Percentiles rank a stretch among this genome's conserved stretches.
These are phyloP conservation scores for Komagataella phaffii DNA, from an alignment of 805 yeast species.

Conservation along the genomic window DNA sequence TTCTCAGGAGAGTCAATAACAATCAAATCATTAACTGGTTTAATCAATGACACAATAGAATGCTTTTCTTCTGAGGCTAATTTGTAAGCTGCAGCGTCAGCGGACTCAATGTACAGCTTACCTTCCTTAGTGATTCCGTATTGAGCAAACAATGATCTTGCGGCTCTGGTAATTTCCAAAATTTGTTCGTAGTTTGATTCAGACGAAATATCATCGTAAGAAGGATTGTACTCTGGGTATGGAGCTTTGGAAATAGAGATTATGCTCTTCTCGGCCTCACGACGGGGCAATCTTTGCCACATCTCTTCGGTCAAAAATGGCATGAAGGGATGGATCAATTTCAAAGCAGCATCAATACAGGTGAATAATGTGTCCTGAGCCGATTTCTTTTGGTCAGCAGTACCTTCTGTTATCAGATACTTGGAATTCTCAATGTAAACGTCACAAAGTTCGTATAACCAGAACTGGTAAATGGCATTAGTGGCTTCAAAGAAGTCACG, in stretches of 20 bases:
- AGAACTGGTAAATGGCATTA: conserved; percentile 77
- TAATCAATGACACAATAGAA: conserved; percentile 83
- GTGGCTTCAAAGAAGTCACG: conserved; percentile 89
- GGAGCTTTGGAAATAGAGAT: conserved; percentile 64
- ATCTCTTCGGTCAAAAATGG: conserved; percentile 94
- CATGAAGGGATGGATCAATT: conserved; percentile 95
- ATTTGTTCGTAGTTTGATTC: conserved; percentile 71
- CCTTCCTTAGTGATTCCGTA: conserved; percentile 83
- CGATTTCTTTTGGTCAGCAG: conserved; percentile 68
- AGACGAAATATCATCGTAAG: conserved; percentile 52
- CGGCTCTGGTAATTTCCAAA: conserved; percentile 75
- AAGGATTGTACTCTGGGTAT: conserved; percentile 56
- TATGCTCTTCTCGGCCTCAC: conserved; percentile 49
- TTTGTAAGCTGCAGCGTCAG: conserved; percentile 28
- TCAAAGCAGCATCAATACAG: conserved; percentile 82
- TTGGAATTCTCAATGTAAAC: conserved; percentile 97
- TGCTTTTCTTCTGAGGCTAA: conserved; percentile 61
- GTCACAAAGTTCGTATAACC: conserved; percentile 92
- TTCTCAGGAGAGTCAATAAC: conserved; percentile 42
- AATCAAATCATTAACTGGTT: conserved; percentile 68
- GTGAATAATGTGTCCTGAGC: conserved; percentile 93
- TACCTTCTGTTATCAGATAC: conserved; percentile 82
- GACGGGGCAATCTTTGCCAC: conserved; percentile 97
- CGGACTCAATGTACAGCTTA: conserved; percentile 69
- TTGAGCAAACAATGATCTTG: conserved; percentile 86